Evolutionary conservation across 1,139 yeast genomes (phyloP), one percentile per base, ranked within the genome.

Genomic region (Ashbya aceris): DNA sequence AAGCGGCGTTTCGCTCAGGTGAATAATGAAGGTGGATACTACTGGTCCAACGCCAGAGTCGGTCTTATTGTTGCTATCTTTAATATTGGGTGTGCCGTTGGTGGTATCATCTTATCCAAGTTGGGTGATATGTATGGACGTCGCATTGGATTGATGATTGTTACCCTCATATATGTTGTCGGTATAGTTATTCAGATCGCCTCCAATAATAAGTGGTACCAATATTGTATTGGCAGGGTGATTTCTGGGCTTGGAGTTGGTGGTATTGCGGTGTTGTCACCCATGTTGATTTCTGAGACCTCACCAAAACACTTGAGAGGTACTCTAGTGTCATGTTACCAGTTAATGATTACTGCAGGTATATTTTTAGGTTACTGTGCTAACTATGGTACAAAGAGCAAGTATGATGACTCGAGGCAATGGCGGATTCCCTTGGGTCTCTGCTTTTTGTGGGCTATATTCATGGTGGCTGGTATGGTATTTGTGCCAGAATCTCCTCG

Each of bases 51-150:
- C 27, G 70, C 69, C 23, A 77, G 81, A 66, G 66, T 66, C 35
- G 80, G 83, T 51, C 68, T 79, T 54, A 73, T 79, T 53, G 80
- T 78, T 46, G 71, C 83, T 33, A 77, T 78, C 51, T 76, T 77
- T 64, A 77, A 79, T 52, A 76, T 77, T 48, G 85, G 85, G 66
- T 78, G 85, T 60, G 82, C 82, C 45, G 67, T 79, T 51, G 87
- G 87, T 64, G 76, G 84, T 56, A 60, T 79, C 41, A 58, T 69
- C 45, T 69, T 82, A 40, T 48, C 51, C 20, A 77, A 72, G 47
- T 51, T 75, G 27, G 78, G 76, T 54, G 84, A 79, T 59, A 65
- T 70, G 44, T 64, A 73, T 49, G 86, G 86, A 55, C 75, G 86
- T 70, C 72, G 77, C 55, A 66, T 71, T 60, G 77, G 79, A 57